phyloP scores from a whole-genome alignment of 1,284 basidiomycete species.

The Ganoderma leucocontextum region DNA sequence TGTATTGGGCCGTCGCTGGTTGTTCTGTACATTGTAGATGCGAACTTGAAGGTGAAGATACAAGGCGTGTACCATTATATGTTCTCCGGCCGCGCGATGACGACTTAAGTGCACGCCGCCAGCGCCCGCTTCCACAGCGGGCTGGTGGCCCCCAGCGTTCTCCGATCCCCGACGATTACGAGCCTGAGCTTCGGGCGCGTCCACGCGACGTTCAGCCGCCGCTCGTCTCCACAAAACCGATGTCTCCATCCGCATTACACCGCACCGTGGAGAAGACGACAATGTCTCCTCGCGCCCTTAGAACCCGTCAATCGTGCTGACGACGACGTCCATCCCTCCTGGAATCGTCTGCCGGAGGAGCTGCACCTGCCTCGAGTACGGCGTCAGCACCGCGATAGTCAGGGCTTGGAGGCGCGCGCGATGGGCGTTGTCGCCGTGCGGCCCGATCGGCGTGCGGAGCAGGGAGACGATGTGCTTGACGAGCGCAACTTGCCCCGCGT shows the following conservation, averaged over 20 bases:
- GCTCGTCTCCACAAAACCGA: conserved; percentile 78
- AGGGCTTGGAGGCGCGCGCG: conserved; percentile 34
- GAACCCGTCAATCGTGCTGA: conserved; percentile 76
- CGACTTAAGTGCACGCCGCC: conserved; percentile 49
- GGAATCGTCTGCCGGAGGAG: conserved; percentile 53
- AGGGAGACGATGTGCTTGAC: conserved; percentile 53
- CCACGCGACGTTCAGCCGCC: conserved; percentile 79
- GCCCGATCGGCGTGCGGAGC: conserved; percentile 41
- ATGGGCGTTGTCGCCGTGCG: conserved; percentile 13
- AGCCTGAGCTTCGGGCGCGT: conserved; percentile 51
- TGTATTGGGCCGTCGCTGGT: not conserved
- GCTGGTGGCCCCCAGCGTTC: conserved; percentile 57
- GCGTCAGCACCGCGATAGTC: conserved; percentile 62
- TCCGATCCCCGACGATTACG: conserved; percentile 30
- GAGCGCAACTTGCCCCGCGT: conserved; percentile 32
- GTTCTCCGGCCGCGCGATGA: conserved; percentile 28
- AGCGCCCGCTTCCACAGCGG: conserved; percentile 62
- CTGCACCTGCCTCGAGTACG: conserved; percentile 64
- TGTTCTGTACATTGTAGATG: not conserved
- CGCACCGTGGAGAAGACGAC: conserved; percentile 79
- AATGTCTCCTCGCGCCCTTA: conserved; percentile 80
- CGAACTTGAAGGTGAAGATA: no score
- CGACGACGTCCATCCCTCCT: conserved; percentile 45
- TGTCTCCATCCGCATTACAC: conserved; percentile 62
- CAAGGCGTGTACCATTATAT: no score